A percentile compares a stretch with the other conserved stretches of the same genome.
Evolutionary conservation across 2,329 filamentous ascomycete genomes (phyloP).

Genomic region (Fusarium coicis): DNA sequence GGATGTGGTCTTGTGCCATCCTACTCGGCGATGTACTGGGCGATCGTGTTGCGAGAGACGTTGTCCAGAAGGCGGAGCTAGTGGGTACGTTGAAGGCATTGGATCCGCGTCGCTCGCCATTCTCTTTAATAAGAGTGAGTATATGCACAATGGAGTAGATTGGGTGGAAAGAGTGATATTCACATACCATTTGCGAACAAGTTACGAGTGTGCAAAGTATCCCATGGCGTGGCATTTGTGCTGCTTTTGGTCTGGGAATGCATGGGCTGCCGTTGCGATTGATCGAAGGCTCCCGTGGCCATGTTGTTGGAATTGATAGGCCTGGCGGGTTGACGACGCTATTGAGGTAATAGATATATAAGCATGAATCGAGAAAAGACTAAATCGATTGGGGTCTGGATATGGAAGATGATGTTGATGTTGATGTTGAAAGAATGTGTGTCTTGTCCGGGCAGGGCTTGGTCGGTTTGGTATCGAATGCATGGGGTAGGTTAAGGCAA

Average conservation of each 20-base stretch:
- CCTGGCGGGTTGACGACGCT: conserved; percentile 50
- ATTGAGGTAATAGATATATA: conserved; percentile 25
- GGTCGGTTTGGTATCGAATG: conserved; percentile 25
- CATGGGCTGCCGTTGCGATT: conserved; percentile 44
- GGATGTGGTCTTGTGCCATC: conserved; percentile 61
- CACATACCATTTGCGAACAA: conserved; percentile 61
- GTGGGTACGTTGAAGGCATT: conserved; percentile 74
- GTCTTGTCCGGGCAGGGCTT: conserved; percentile 19
- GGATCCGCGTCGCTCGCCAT: conserved; percentile 66
- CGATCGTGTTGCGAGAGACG: conserved; percentile 56
- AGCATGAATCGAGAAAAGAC: conserved; percentile 26
- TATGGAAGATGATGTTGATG: neutral
- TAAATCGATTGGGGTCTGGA: conserved; percentile 35
- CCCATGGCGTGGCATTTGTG: neutral
- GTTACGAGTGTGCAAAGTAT: conserved; percentile 37
- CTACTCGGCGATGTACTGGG: conserved; percentile 69
- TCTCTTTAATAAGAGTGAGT: conserved; percentile 41
- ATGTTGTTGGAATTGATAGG: conserved; percentile 53
- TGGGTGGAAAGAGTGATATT: neutral
- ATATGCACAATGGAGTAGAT: neutral
- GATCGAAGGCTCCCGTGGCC: conserved; percentile 48
- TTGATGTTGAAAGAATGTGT: conserved; percentile 28
- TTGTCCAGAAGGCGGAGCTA: conserved; percentile 72
- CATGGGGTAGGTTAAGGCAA: conserved; percentile 10
- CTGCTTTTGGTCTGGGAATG: conserved; percentile 45